Evolutionary conservation across 148 eudicot species (phyloP), one percentile per base, ranked within the genome.

Genomic region (Vaccinium vitisidaea): DNA sequence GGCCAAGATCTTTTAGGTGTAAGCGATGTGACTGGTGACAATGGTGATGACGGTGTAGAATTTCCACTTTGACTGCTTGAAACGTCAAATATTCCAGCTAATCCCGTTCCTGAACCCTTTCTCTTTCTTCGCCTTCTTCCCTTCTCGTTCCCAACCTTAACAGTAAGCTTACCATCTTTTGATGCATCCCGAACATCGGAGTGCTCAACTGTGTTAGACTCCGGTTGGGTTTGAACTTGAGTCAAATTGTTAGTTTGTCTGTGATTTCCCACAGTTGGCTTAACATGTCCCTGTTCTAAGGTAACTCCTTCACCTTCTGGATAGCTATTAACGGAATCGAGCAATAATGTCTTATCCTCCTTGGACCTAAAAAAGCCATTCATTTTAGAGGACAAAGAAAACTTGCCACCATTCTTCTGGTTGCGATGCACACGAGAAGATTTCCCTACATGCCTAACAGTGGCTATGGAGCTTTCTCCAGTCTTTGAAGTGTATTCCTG

Each of bases 41-140:
- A 81, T 39, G 99, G 99, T 76, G 99, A 96, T 50, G 98, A 88
- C n/a, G 98, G 97, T 14, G 99, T 92, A 70, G 99, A 96, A 86
- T 93, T 94, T 59, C 97, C 91, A 83, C 99, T 96, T 70, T 96
- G 97, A 87, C 99, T 96, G 84, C 97, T 96, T 76, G 92, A 91
- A 86, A 90, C 94, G 83, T 96, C 99, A 75, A 87, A 84, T n/a
- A 88, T 85, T 83, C 93, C 91, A 46, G 80, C 13, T 79, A 92
- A 69, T 32, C 90, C 93, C 18, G 87, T 63, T 75, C 86, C 88
- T 9, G 89, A 83, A 43, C 84, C 89, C 91, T 86, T 93, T 77
- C 88, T 92, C 90, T 89, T 96, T 91, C 88, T 92, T 48, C 94
- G 92, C 70, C 92, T 84, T 85, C 92, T 90, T 84, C 80, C 89